Percentiles rank a stretch among this genome's conserved stretches.
phyloP scores from a whole-genome alignment of 257 asterid genomes.

The Petunia secreta region DNA sequence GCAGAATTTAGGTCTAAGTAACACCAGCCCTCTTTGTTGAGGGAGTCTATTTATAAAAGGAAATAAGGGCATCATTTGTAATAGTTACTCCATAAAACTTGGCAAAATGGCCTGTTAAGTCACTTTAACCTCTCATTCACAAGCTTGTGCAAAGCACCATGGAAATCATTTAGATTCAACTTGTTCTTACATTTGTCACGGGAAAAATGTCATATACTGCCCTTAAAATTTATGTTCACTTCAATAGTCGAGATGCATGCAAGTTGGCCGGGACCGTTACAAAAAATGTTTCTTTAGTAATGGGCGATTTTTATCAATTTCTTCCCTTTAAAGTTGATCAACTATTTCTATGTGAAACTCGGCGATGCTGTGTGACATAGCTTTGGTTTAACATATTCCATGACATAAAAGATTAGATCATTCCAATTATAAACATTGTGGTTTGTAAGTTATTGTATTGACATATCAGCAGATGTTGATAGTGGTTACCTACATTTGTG shows the following conservation, averaged over 20 bases:
- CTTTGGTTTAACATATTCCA: not conserved
- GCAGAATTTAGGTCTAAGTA: not conserved
- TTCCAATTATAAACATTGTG: not conserved
- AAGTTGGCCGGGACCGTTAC: too few species aligned
- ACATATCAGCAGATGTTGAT: slow-evolving; percentile 2
- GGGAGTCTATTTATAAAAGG: not conserved
- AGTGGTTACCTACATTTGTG: not conserved
- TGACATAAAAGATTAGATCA: not conserved
- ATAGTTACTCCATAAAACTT: not conserved
- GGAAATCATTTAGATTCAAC: slow-evolving; percentile 6
- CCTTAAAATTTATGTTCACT: slow-evolving; percentile 1
- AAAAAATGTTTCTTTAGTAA: not conserved
- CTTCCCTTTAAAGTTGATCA: not conserved
- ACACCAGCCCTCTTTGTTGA: not conserved
- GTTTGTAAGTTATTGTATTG: slow-evolving; percentile 6
- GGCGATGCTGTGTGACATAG: not conserved
- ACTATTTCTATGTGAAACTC: not conserved
- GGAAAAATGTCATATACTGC: not conserved
- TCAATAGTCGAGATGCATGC: not conserved
- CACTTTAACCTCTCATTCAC: not conserved
- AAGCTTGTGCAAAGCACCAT: not conserved
- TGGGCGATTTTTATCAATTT: not conserved
- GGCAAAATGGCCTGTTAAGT: not conserved
- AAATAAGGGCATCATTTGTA: not conserved
- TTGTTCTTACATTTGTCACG: slow-evolving; percentile 2